Conservation (phyloP, 2,329 filamentous ascomycete species). For the Calonectria multiphialidica region DNA sequence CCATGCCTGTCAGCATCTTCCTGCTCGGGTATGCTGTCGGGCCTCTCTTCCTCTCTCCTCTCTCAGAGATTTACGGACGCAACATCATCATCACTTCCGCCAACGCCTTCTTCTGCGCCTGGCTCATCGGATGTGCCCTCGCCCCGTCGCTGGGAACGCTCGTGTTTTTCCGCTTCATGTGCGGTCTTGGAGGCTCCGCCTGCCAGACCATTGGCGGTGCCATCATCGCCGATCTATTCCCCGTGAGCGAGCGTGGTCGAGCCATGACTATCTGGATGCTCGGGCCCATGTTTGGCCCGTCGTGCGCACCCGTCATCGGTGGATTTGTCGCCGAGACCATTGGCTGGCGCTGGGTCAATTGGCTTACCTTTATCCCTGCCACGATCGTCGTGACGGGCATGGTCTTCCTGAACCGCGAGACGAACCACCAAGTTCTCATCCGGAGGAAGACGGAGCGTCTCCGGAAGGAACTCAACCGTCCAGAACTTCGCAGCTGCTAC, state of each 20-base stretch:
- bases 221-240: conserved; percentile 67
- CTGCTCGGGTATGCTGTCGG: conserved; percentile 70
- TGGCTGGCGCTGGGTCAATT: conserved; percentile 66
- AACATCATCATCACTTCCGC: conserved; percentile 66
- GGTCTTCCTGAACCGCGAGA: conserved; percentile 53
- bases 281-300: conserved; percentile 70
- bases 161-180: conserved; percentile 70
- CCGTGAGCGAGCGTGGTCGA: conserved; percentile 58
- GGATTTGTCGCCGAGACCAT: conserved; percentile 62
- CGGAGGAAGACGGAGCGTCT: conserved; percentile 60
- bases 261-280: conserved; percentile 65
- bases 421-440: conserved; percentile 60
- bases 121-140: conserved; percentile 74
- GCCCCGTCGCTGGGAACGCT: conserved; percentile 65
- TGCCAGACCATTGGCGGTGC: conserved; percentile 67
- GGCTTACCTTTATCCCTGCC: conserved; percentile 63
- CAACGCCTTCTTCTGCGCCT: conserved; percentile 71
- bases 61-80: conserved; percentile 76
- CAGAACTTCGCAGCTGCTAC: conserved; percentile 60
- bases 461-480: conserved; percentile 56
- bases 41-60: conserved; percentile 67
- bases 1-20: conserved; percentile 72
- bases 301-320: conserved; percentile 60
- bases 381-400: conserved; percentile 40
- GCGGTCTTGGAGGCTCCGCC: conserved; percentile 69